phyloP scores from a whole-genome alignment of 306 rosid species.

The Vigna unguiculata region DNA sequence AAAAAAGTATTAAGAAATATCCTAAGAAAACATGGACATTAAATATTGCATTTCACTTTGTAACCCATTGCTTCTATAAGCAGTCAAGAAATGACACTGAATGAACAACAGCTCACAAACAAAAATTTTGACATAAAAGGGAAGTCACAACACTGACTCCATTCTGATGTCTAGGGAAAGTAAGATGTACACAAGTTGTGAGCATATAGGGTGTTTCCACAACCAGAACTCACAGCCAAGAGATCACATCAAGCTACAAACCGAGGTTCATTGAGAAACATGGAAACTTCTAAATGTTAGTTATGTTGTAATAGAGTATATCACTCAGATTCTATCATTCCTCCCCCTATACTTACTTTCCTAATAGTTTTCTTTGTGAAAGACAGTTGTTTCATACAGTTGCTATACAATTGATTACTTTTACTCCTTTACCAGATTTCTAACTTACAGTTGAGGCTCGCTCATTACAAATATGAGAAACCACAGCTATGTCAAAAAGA shows the following conservation, averaged over 20 bases:
- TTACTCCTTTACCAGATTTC: neutral
- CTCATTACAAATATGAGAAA: neutral
- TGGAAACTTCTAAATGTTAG: neutral
- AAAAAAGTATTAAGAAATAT: conserved; percentile 28
- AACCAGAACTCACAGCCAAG: neutral
- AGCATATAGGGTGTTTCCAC: neutral
- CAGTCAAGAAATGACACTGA: neutral
- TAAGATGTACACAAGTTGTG: neutral
- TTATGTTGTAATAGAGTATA: neutral
- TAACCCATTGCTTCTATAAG: conserved; percentile 26
- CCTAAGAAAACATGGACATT: conserved; percentile 13
- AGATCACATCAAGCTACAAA: neutral
- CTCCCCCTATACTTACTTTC: neutral
- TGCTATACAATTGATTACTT: neutral
- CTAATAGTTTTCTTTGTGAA: neutral
- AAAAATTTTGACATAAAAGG: neutral
- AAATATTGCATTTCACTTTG: neutral
- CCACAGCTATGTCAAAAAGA: neutral
- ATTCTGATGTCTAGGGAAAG: neutral
- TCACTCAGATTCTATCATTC: neutral
- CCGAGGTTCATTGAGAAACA: neutral
- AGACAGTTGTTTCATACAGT: too few relatives aligned
- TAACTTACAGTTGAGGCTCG: neutral
- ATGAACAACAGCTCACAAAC: neutral
- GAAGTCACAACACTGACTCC: neutral